These are phyloP conservation scores for Tuber melanosporum DNA, from an alignment of 495 filamentous ascomycete species.

Conservation along the genomic window DNA sequence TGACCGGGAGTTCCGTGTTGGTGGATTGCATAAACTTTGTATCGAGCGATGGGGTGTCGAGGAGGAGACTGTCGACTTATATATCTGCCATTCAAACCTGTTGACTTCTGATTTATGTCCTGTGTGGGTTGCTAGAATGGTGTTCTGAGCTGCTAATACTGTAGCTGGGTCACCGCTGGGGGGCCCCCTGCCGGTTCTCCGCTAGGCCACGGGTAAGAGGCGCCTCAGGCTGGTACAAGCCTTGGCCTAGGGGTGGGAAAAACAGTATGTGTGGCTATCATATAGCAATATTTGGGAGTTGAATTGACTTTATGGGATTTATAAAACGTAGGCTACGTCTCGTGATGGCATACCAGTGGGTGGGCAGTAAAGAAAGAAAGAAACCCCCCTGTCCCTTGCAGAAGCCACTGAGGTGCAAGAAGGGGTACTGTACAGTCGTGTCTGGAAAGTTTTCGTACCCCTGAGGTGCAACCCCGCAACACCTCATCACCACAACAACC, in stretches of 20 bases:
- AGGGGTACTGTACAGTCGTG: too few relatives aligned
- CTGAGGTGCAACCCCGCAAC: too few relatives aligned
- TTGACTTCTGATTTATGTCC: background rate
- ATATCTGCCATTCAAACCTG: background rate
- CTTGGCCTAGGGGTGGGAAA: background rate
- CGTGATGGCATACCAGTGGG: background rate
- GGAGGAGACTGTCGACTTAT: background rate
- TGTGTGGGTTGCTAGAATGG: background rate
- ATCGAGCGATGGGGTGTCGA: conserved; percentile 5
- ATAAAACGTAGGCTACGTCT: background rate
- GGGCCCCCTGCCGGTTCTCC: background rate
- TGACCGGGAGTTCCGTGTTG: conserved; percentile 10
- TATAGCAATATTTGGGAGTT: background rate
- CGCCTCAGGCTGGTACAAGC: background rate
- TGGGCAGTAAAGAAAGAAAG: too few relatives aligned
- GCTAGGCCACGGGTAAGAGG: background rate
- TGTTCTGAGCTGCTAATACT: background rate
- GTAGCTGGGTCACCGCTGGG: background rate
- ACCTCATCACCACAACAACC: too few relatives aligned
- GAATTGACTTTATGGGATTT: background rate
- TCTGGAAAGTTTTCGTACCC: too few relatives aligned
- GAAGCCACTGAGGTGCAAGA: too few relatives aligned
- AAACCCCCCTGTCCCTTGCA: too few relatives aligned
- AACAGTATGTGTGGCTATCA: background rate
- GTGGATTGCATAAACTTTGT: conserved; percentile 2